Conservation (phyloP, 495 filamentous ascomycete species). For the Rhypophila decipiens region DNA sequence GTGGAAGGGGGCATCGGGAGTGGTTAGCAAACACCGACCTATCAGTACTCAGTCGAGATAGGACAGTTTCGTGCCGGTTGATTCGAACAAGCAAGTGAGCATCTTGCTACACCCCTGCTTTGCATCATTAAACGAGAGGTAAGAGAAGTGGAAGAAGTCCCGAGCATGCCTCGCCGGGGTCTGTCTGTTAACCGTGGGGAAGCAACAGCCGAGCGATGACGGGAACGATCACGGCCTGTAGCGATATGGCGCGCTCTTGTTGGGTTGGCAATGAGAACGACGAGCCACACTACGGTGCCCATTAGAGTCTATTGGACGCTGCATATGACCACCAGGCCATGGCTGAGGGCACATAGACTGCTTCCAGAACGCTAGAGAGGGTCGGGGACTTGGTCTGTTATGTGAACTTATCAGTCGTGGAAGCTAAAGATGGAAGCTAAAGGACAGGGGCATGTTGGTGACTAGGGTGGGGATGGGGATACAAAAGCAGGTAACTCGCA, state of each 20-base stretch:
- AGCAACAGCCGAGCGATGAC: not conserved
- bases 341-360: no score
- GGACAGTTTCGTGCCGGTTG: not conserved
- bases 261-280: not conserved
- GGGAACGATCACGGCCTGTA: slow-evolving; percentile 1
- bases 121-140: not conserved
- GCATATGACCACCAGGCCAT: no score
- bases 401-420: no score
- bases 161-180: not conserved
- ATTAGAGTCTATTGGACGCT: no score
- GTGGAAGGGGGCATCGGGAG: not conserved
- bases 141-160: not conserved
- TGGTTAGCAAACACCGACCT: not conserved
- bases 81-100: slow-evolving; percentile 1
- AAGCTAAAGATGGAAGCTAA: no score
- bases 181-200: not conserved
- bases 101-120: not conserved
- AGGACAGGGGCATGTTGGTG: no score
- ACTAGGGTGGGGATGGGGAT: not conserved
- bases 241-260: not conserved
- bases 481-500: not conserved
- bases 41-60: not conserved
- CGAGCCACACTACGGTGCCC: no score
- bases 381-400: no score
- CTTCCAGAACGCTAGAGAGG: no score